These are phyloP conservation scores for Colletotrichum sp. DNA, from an alignment of 2,329 filamentous ascomycete species.

Conservation along the genomic window DNA sequence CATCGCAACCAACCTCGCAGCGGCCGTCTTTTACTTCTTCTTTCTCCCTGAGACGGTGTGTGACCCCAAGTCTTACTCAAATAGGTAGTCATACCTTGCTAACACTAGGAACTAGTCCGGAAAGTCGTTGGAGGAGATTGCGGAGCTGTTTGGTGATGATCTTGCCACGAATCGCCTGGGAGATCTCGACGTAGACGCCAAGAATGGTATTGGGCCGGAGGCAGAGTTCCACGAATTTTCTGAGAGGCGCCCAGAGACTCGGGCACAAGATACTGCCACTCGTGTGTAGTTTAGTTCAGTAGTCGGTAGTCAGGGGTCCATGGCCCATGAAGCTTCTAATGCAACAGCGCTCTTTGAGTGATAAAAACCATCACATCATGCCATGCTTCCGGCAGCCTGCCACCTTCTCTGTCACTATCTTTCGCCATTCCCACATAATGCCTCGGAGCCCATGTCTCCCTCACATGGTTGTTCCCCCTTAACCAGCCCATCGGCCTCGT, in stretches of 20 bases:
- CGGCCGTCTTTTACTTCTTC: conserved; percentile 38
- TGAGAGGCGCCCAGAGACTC: background rate
- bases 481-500: background rate
- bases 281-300: background rate
- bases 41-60: conserved; percentile 22
- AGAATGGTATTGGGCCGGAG: background rate
- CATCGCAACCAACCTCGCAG: conserved; percentile 32
- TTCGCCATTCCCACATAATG: background rate
- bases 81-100: background rate
- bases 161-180: conserved; percentile 1
- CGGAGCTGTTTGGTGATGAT: conserved; percentile 28
- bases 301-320: background rate
- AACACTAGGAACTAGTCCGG: background rate
- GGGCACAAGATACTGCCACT: background rate
- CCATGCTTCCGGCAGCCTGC: background rate
- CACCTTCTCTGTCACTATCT: background rate
- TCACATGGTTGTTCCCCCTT: background rate
- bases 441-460: background rate
- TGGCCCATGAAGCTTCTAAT: background rate
- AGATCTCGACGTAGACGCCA: conserved; percentile 7
- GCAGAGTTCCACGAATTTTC: background rate
- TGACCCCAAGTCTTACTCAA: fast-evolving
- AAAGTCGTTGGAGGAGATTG: conserved; percentile 28
- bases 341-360: background rate
- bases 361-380: background rate